Conservation (phyloP, 169 alveolate species). For the Babesia bovis region DNA sequence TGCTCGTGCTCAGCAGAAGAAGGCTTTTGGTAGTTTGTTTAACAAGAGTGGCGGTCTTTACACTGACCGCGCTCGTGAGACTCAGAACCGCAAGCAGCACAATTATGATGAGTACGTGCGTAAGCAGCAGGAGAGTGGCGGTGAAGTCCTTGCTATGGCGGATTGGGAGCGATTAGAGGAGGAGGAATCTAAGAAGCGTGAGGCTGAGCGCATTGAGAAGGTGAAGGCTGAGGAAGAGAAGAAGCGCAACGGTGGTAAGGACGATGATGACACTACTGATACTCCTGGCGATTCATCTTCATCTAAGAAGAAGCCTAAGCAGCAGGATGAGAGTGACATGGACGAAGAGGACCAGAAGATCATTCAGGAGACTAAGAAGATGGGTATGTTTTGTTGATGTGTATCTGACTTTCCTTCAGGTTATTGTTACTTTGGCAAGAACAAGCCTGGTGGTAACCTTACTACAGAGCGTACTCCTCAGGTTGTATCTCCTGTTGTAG, state of each 20-base stretch:
- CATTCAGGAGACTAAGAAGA: slow-evolving; percentile 81
- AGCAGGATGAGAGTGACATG: slow-evolving; percentile 69
- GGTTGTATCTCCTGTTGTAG: too few relatives aligned
- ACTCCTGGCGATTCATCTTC: slow-evolving; percentile 27
- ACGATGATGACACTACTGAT: slow-evolving; percentile 9
- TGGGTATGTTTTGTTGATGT: slow-evolving; percentile 59
- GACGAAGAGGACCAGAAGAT: slow-evolving; percentile 85
- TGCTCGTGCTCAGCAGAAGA: slow-evolving; percentile 42
- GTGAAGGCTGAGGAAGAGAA: slow-evolving; percentile 57
- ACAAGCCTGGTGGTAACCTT: slow-evolving; percentile 65
- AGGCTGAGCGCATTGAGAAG: slow-evolving; percentile 57
- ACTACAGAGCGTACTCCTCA: slow-evolving; percentile 45
- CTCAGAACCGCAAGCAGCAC: slow-evolving; percentile 65
- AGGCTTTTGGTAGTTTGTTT: slow-evolving; percentile 79
- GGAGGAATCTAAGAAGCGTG: slow-evolving; percentile 57
- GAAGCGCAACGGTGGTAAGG: slow-evolving; percentile 17
- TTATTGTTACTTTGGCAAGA: slow-evolving; percentile 80
- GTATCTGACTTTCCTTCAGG: slow-evolving; percentile 22
- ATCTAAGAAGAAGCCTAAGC: slow-evolving; percentile 17
- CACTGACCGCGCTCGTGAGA: slow-evolving; percentile 78
- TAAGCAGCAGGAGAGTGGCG: slow-evolving; percentile 70
- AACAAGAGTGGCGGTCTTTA: slow-evolving; percentile 80
- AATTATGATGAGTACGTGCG: slow-evolving; percentile 72
- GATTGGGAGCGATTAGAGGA: slow-evolving; percentile 68
- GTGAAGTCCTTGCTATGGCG: slow-evolving; percentile 65